A percentile compares a stretch with the other conserved stretches of the same genome.
Evolutionary conservation across 148 eudicot genomes (phyloP).

Genomic region (Vaccinium darrowii): DNA sequence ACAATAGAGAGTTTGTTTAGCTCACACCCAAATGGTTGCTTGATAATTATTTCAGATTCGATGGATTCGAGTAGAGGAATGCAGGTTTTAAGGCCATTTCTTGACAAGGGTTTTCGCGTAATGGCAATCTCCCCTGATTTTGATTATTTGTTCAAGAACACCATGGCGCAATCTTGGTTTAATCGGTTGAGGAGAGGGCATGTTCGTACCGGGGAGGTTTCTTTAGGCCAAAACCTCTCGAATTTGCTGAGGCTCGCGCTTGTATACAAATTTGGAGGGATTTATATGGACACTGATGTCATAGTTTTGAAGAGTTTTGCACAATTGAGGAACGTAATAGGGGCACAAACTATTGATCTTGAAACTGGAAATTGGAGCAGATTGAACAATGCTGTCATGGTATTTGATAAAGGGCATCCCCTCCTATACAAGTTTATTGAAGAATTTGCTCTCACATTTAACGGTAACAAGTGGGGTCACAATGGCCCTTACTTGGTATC

Average conservation of each 20-base stretch:
- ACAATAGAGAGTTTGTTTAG: slow-evolving; percentile 67
- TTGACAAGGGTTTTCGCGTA: slow-evolving; percentile 36
- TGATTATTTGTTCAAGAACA: slow-evolving; percentile 52
- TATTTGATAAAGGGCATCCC: slow-evolving; percentile 75
- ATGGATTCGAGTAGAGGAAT: slow-evolving; percentile 53
- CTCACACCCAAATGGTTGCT: slow-evolving; percentile 61
- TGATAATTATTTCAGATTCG: slow-evolving; percentile 62
- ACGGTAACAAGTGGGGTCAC: slow-evolving; percentile 92
- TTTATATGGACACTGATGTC: slow-evolving; percentile 79
- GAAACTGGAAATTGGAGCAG: slow-evolving; percentile 66
- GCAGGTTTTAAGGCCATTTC: slow-evolving; percentile 51
- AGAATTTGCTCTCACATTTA: slow-evolving; percentile 71
- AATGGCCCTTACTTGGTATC: slow-evolving; percentile 89
- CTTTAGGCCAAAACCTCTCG: slow-evolving; percentile 82
- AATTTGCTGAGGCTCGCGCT: slow-evolving; percentile 71
- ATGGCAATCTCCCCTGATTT: slow-evolving; percentile 66
- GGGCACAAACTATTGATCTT: slow-evolving; percentile 67
- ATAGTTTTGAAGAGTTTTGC: slow-evolving; percentile 55
- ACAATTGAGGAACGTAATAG: slow-evolving; percentile 54
- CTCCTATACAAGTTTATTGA: slow-evolving; percentile 59
- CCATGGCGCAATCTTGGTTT: slow-evolving; percentile 60
- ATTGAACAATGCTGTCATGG: slow-evolving; percentile 79
- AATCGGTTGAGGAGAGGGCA: slow-evolving; percentile 45
- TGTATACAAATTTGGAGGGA: slow-evolving; percentile 76
- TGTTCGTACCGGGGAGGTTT: slow-evolving; percentile 49